phyloP scores from a whole-genome alignment of 129 eudicot species.

The Heracleum sosnowskyi region DNA sequence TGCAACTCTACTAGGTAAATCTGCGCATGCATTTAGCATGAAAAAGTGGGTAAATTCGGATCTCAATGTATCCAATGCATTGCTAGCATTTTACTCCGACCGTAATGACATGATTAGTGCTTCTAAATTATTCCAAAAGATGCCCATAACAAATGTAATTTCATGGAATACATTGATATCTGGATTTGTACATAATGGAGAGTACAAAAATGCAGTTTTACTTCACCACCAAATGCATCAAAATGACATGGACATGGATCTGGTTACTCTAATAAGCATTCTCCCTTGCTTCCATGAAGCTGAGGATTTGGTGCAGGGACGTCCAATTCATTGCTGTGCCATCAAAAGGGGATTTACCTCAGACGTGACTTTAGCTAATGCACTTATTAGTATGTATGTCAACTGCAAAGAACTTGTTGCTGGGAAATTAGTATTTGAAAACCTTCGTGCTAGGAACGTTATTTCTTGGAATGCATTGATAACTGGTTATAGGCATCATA shows the following conservation, averaged over 20 bases:
- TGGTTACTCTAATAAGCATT: conserved; percentile 37
- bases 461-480: conserved; percentile 62
- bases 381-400: conserved; percentile 52
- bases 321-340: conserved; percentile 37
- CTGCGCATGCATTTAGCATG: conserved; percentile 41
- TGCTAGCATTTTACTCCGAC: conserved; percentile 37
- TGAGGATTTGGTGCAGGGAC: conserved; percentile 28
- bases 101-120: conserved; percentile 22
- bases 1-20: conserved; percentile 33
- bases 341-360: conserved; percentile 19
- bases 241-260: conserved; percentile 31
- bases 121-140: conserved; percentile 23
- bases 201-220: conserved; percentile 22
- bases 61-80: conserved; percentile 37
- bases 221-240: conserved; percentile 35
- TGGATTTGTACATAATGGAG: conserved; percentile 37
- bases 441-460: conserved; percentile 23
- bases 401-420: conserved; percentile 35
- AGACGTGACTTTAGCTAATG: conserved; percentile 39
- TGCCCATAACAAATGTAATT: conserved; percentile 24
- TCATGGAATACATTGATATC: conserved; percentile 58
- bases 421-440: conserved; percentile 24
- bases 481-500: conserved; percentile 33
- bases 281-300: conserved; percentile 37
- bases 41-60: conserved; percentile 27